A percentile compares a stretch with the other conserved stretches of the same genome.
phyloP scores from a whole-genome alignment of 179 eudicot species.

The Carnegiea gigantea region DNA sequence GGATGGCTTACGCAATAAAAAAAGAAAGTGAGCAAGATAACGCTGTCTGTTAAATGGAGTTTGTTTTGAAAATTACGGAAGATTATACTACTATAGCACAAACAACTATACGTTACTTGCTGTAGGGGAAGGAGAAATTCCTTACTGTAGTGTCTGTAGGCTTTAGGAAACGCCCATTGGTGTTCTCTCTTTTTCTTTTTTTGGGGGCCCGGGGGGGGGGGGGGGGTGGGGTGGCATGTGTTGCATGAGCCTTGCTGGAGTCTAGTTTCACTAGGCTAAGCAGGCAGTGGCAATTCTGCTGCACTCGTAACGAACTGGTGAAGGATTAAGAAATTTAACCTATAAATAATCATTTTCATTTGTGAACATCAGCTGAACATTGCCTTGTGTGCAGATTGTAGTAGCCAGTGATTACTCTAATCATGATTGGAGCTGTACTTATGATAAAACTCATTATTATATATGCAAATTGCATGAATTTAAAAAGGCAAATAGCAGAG shows the following conservation, averaged over 20 bases:
- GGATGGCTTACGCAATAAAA: neutral
- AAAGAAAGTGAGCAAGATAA: neutral
- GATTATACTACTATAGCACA: neutral
- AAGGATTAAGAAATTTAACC: slow-evolving; percentile 3
- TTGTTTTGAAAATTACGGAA: neutral
- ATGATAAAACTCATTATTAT: neutral
- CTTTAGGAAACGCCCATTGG: neutral
- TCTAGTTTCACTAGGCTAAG: neutral
- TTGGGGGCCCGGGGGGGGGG: neutral
- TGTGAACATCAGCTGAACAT: neutral
- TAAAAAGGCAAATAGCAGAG: slow-evolving; percentile 16
- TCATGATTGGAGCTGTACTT: neutral
- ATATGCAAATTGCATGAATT: neutral
- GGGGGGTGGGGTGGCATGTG: neutral
- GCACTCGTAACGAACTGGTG: neutral
- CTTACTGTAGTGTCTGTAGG: too few species aligned
- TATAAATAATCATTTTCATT: neutral
- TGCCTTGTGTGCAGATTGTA: neutral
- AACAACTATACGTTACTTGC: neutral
- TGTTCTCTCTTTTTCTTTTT: too few species aligned
- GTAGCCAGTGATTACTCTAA: neutral
- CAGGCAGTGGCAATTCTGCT: neutral
- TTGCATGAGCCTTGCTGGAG: neutral
- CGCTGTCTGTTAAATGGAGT: neutral
- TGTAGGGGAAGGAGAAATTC: neutral